Base-by-base conservation (phyloP, 192 early-diverging fungal genomes). In the Ramicandelaber brevisporus region DNA sequence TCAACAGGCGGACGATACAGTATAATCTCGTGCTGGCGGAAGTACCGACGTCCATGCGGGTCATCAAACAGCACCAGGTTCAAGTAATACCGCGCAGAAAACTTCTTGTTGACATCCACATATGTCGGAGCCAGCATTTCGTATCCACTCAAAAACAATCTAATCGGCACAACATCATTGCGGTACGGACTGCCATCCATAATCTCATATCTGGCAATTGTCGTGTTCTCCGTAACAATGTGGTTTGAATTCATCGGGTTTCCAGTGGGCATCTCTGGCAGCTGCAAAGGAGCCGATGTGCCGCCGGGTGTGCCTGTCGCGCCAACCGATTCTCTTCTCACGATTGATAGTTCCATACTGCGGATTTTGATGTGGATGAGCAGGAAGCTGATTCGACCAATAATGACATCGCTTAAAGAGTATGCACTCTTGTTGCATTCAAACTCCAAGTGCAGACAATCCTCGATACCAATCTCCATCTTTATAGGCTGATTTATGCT, bases 381-480 rank as follows among this genome's bases (percentile, higher is more conserved):
- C 25, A 96, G 50, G 52, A 99, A 99, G 46, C 89, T 89, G 46
- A 99, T 99, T 49, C 93, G 93, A 37, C 93, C 93, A 6, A 99
- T 84, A 41, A 99, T 99, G 2, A 99, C 93, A 52, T 93, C 93
- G 36, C 88, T 85, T 34, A 99, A 55, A 46, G 92, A 81, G 56
- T 99, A n/a, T 75, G 74, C 89, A 30, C 76, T 81, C 48, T 89
- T 96, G 64, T 96, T 99, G 57, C 96, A 99, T 60, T 99, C 93
- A 32, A 99, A 99, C 43, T 99, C 93, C 43, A 99, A 96, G 39
- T 99, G 93, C 31, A 99, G 50, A 39, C 86, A 89, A 44, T 96
- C 93, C 42, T 99, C 93, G 37, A 99, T 99, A 11, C 93, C 93
- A 26, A 99, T 90, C 45, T 99, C 93, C 93, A 99, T 99, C 49